Conservation (phyloP, 106 monocot genomes). For the Apostasia shenzhenica region DNA sequence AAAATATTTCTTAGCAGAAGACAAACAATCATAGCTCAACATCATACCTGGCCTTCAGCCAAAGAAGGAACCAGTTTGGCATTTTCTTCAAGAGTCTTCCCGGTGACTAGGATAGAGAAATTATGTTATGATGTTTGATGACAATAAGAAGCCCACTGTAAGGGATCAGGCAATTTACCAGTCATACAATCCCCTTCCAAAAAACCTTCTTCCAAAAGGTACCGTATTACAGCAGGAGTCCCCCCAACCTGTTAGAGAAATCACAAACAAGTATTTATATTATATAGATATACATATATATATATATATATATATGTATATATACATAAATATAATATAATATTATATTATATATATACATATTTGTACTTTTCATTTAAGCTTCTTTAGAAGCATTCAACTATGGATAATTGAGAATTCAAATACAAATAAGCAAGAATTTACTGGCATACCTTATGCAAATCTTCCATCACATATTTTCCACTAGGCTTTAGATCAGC, state of each 20-base stretch:
- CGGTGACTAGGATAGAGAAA: slow-evolving; percentile 60
- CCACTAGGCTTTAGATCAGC: slow-evolving; percentile 99
- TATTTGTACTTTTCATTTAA: too few species aligned
- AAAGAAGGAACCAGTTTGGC: slow-evolving; percentile 67
- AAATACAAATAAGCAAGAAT: neutral
- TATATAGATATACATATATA: too few species aligned
- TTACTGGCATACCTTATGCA: slow-evolving; percentile 60
- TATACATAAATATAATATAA: too few species aligned
- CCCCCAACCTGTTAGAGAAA: slow-evolving; percentile 62
- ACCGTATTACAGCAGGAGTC: slow-evolving; percentile 87
- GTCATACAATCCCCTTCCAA: slow-evolving; percentile 94
- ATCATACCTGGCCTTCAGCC: slow-evolving; percentile 76
- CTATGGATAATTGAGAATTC: neutral
- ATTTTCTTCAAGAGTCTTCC: slow-evolving; percentile 93
- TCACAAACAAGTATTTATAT: too few species aligned
- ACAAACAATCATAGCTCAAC: neutral
- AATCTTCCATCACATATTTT: slow-evolving; percentile 99
- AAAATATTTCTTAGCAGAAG: neutral
- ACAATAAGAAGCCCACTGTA: neutral
- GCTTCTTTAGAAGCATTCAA: too few species aligned
- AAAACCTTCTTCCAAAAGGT: slow-evolving; percentile 72
- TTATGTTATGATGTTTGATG: neutral
- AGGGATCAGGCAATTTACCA: slow-evolving; percentile 33
- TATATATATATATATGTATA: too few species aligned
- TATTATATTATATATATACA: too few species aligned